Base-by-base conservation (phyloP, 2,329 filamentous ascomycete species). In the Grosmannia huntii region DNA sequence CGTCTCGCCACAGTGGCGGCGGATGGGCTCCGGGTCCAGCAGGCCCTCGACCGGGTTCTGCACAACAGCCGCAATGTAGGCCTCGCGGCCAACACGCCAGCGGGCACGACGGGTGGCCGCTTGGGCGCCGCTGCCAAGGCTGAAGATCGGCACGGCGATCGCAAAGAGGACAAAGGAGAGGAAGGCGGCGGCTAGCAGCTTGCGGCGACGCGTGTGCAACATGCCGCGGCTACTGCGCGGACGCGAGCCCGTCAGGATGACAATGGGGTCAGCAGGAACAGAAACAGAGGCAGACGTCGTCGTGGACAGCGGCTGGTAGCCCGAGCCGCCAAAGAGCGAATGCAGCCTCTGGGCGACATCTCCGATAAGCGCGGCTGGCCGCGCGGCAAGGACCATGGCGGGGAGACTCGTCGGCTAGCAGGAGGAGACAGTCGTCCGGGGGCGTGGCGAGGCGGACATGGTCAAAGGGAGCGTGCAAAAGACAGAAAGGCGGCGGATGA, bases 1-100 rank as follows among this genome's bases (percentile, higher is more conserved):
- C 10, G 62, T 69, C 5, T 57, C 63, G 14, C 65, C 64, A 64
- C 68, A 74, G 50, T 59, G 60, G 1, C 41, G 12, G 44, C 59
- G 61, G 28, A 64, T 60, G 16, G 63, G 63, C 4, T 14, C 51
- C 19, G 57, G 51, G 36, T 64, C 62, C 14, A 64, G 33, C 28
- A 62, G 25, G n/a, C 63, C 63, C 54, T 64, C 63, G 25, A 64
- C 57, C 4, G 63, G 63, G 33, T 61, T 53, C 27, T 55, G 54
- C 52, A 64, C 31, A 19, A 64, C 60, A 4, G 63, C 62, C 6
- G 52, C 61, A 2, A 64, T 52, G 55, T 63, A 64, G 23, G 60
- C 41, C 11, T 62, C 55, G 11, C 61, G 61, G 31, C 58, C 44
- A 11, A 60, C 33, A 21, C 33, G 33, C 53, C 53, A 54, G 2